phyloP scores from a whole-genome alignment of 108 stramenopile species.

The Nitzschia sp. region DNA sequence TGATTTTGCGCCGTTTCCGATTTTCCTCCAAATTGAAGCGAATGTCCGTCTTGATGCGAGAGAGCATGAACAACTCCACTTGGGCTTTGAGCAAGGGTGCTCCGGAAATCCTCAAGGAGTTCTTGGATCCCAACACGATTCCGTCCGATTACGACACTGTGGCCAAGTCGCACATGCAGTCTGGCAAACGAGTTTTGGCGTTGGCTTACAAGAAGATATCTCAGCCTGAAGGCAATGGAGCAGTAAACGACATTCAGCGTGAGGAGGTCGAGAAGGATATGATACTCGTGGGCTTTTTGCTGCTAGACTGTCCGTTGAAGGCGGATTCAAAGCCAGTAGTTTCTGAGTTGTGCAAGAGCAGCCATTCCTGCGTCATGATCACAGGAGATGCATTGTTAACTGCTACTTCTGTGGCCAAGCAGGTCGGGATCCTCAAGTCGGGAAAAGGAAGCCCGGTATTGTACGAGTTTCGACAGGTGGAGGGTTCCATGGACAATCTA shows the following conservation, averaged over 20 bases:
- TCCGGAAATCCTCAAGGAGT: slow-evolving; percentile 80
- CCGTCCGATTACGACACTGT: slow-evolving; percentile 77
- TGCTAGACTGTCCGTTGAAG: slow-evolving; percentile 93
- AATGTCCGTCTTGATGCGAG: slow-evolving; percentile 76
- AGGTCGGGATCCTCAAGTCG: slow-evolving; percentile 64
- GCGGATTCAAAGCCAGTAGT: slow-evolving; percentile 83
- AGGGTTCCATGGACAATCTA: background rate
- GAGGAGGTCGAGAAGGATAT: slow-evolving; percentile 67
- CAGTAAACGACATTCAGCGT: slow-evolving; percentile 40
- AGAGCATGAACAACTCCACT: slow-evolving; percentile 22
- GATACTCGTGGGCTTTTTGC: slow-evolving; percentile 89
- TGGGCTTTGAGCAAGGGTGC: slow-evolving; percentile 90
- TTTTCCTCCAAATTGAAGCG: slow-evolving; percentile 88
- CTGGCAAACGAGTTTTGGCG: slow-evolving; percentile 86
- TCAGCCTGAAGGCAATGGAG: slow-evolving; percentile 8
- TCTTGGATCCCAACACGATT: slow-evolving; percentile 59
- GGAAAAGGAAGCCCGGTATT: background rate
- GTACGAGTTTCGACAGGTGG: slow-evolving; percentile 4
- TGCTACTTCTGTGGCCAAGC: slow-evolving; percentile 89
- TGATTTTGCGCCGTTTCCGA: slow-evolving; percentile 70
- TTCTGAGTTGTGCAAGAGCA: slow-evolving; percentile 65
- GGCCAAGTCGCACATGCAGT: slow-evolving; percentile 75
- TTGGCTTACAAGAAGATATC: slow-evolving; percentile 62
- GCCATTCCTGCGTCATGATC: slow-evolving; percentile 85
- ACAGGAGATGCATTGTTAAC: slow-evolving; percentile 96